Evolutionary conservation across 2,329 filamentous ascomycete species (phyloP), one percentile per base, ranked within the genome.

Genomic region (Chrysoporthe deuterocubensis): DNA sequence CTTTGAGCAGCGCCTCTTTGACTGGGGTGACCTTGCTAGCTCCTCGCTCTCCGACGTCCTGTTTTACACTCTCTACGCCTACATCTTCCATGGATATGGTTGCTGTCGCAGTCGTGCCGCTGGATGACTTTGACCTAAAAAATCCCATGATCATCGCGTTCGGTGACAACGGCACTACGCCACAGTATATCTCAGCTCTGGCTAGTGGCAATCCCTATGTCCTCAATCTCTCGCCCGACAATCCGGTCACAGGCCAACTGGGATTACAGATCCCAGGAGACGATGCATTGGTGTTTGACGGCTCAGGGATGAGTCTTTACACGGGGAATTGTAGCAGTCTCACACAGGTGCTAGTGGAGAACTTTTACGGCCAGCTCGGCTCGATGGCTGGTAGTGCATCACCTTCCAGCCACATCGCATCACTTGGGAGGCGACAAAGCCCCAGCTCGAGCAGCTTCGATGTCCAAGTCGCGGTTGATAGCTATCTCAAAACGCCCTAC

Each of bases 21-120:
- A 73, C 70, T 14, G 69, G 68, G 44, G 69, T 74, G 44, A 73
- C 72, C 13, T 50, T 74, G 37, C 65, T 73, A 16, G 66, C 72
- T 18, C 67, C 71, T 11, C 71, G 71, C 52, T 74, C 71, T 1
- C 72, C 73, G 21, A 69, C 72, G 11, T 73, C 72, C 1, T 74
- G 73, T 65, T 74, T 71, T 61, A 64, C 62, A 1, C 68, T 74
- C 7, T 72, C 71, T 4, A 72, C 68, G 11, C 71, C 73, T 11
- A 59, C 69, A 0, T 52, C 64, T 4, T 70, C 72, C 0, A 69
- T 74, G 52, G 64, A 73, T 32, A n/a, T 70, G 6, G 65, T 74
- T 21, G 71, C 72, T 1, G 68, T 74, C 6, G 66, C 70, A 7
- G 65, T 70, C 7, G 66, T 69, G 14, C 63, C 67, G 26, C 44